Conservation (phyloP, 1,284 basidiomycete species). For the Apiotrichum gamsii region DNA sequence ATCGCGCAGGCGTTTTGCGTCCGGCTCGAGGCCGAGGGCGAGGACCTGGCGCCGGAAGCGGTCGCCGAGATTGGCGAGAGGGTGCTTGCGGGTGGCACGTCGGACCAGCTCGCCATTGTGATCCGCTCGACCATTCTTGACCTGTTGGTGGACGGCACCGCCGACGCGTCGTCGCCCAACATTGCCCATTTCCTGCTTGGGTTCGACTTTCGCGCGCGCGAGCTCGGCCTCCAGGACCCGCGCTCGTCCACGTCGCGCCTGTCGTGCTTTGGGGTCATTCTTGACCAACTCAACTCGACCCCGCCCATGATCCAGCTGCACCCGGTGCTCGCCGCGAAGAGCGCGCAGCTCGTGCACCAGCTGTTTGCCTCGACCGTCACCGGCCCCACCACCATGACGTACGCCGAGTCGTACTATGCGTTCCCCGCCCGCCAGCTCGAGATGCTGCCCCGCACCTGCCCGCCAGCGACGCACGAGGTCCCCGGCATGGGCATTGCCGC, state of each 20-base stretch:
- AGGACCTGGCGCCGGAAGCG: slow-evolving; percentile 39
- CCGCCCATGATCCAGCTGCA: slow-evolving; percentile 58
- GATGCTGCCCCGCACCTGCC: slow-evolving; percentile 46
- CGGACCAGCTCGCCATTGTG: slow-evolving; percentile 49
- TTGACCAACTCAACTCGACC: slow-evolving; percentile 65
- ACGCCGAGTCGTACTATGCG: slow-evolving; percentile 79
- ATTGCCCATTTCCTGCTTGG: slow-evolving; percentile 81
- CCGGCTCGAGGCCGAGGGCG: slow-evolving; percentile 58
- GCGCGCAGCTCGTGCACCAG: slow-evolving; percentile 75
- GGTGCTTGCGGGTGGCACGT: slow-evolving; percentile 24
- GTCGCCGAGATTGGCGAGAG: slow-evolving; percentile 27
- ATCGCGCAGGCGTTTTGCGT: slow-evolving; percentile 73
- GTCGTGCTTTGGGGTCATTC: slow-evolving; percentile 72
- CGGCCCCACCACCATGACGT: slow-evolving; percentile 74
- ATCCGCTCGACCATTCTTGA: slow-evolving; percentile 77
- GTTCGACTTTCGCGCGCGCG: slow-evolving; percentile 56
- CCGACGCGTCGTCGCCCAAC: slow-evolving; percentile 68
- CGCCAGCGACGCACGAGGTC: slow-evolving; percentile 50
- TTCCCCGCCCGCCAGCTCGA: slow-evolving; percentile 82
- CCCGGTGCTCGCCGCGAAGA: slow-evolving; percentile 78
- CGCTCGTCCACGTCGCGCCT: slow-evolving; percentile 62
- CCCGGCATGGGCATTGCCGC: slow-evolving; percentile 59
- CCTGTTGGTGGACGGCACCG: slow-evolving; percentile 73
- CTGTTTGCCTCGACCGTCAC: slow-evolving; percentile 81
- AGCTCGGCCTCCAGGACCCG: slow-evolving; percentile 47